phyloP scores from a whole-genome alignment of 1,284 basidiomycete genomes.

The Ceratobasidium sp. region DNA sequence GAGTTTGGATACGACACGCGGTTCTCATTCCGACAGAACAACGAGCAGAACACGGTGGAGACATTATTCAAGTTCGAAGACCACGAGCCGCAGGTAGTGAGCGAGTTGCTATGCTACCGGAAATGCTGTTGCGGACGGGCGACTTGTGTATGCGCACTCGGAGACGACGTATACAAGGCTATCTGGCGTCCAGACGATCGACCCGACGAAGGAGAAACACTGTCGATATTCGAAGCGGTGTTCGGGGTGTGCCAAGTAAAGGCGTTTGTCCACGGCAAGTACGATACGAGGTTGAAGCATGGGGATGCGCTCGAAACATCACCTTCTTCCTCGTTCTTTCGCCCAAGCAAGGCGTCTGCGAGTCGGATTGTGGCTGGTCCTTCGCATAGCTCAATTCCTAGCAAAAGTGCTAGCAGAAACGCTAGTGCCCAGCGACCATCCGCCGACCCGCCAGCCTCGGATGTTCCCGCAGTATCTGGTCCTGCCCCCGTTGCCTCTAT shows the following conservation, averaged over 20 bases:
- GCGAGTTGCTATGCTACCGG: constrained; percentile 19
- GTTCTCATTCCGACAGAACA: not conserved
- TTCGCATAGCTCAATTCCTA: too few species aligned
- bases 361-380: too few species aligned
- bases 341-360: too few species aligned
- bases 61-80: constrained; percentile 4
- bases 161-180: not conserved
- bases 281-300: not conserved
- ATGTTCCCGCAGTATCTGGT: too few species aligned
- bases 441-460: too few species aligned
- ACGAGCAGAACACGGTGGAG: not conserved
- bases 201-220: constrained; percentile 21
- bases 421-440: too few species aligned
- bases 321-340: not conserved
- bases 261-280: not conserved
- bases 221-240: not conserved
- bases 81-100: constrained; percentile 1
- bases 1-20: constrained; percentile 12
- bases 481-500: too few species aligned
- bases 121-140: constrained; percentile 19
- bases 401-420: too few species aligned
- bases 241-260: constrained; percentile 20
- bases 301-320: not conserved
- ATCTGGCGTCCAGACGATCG: constrained; percentile 7
- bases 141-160: constrained; percentile 23